These are phyloP conservation scores for Salix koriyanagi DNA, from an alignment of 345 rosid species.

Conservation along the genomic window DNA sequence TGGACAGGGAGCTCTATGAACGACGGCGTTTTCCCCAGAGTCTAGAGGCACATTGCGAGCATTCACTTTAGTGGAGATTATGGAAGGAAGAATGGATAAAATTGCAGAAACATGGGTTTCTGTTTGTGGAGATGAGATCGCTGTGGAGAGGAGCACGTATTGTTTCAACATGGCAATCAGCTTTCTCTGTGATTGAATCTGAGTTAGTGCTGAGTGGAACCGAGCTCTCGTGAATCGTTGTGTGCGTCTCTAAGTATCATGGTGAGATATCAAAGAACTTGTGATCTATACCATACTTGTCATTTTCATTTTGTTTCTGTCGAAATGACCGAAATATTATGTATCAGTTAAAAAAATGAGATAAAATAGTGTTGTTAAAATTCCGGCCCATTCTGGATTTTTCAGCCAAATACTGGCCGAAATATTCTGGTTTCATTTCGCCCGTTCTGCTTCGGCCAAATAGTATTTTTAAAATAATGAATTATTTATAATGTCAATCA, in stretches of 20 bases:
- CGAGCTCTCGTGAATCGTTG: background rate
- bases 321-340: too few species aligned
- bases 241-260: background rate
- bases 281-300: too few species aligned
- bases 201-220: background rate
- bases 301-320: too few species aligned
- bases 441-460: too few species aligned
- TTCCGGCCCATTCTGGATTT: too few species aligned
- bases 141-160: slow-evolving; percentile 49
- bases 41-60: slow-evolving; percentile 49
- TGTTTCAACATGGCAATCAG: slow-evolving; percentile 28
- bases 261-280: too few species aligned
- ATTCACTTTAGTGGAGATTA: slow-evolving; percentile 64
- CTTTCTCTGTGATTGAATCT: background rate
- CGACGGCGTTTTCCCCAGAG: slow-evolving; percentile 12
- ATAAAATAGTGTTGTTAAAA: too few species aligned
- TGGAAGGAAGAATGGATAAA: slow-evolving; percentile 50
- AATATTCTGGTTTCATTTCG: too few species aligned
- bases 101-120: slow-evolving; percentile 72
- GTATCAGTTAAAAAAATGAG: too few species aligned
- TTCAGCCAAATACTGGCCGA: too few species aligned
- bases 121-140: slow-evolving; percentile 39
- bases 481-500: too few species aligned
- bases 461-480: too few species aligned
- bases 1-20: slow-evolving; percentile 10